Base-by-base conservation (phyloP, 805 yeast species). In the Metschnikowia koreensis region DNA sequence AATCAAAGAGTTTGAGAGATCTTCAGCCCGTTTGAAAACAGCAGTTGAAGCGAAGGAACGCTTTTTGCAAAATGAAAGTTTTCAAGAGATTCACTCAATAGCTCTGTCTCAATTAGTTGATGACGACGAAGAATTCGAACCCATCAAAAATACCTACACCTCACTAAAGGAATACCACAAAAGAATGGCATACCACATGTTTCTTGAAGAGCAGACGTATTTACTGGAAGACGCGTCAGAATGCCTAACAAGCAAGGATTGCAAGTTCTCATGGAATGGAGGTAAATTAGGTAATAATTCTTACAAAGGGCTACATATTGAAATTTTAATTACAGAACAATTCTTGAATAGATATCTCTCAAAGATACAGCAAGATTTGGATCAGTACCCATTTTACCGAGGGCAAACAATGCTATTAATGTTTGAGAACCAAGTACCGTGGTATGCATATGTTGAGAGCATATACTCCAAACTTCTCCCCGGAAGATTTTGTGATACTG, bases 331-430 rank as follows among this genome's bases (percentile, higher is more conserved):
- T 40, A 38, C 39, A 11, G 9, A 17, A 3, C n/a, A 40, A 29
- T 33, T 46, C n/a, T 7, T 17, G 39, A 33, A 33, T 8, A 31
- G 26, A 11, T 46, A 39, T 22, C 16, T 46, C 6, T 12, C 44
- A 8, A 29, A 46, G n/a, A 40, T 39, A 17, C 10, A 9, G 22
- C 26, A 31, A 34, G 9, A 7, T 9, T 31, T 31, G 44, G 44
- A 26, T 6, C 41, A 17, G 16, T 8, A 8, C 22, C 49, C 49
- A 2, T 46, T 46, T 22, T 46, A 13, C 26, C 5, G 40, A 3
- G 49, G 16, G 26, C 49, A 46, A 11, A 31, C 44, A 13, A 46
- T 46, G 44, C 22, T 40, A 15, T 33, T 46, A 7, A 22, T 40
- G 11, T 9, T 17, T 27, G 40, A 12, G 6, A 10, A 22, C 9